A percentile compares a stretch with the other conserved stretches of the same genome.
Evolutionary conservation across 345 rosid genomes (phyloP).

Genomic region (Rhodamnia argentea): DNA sequence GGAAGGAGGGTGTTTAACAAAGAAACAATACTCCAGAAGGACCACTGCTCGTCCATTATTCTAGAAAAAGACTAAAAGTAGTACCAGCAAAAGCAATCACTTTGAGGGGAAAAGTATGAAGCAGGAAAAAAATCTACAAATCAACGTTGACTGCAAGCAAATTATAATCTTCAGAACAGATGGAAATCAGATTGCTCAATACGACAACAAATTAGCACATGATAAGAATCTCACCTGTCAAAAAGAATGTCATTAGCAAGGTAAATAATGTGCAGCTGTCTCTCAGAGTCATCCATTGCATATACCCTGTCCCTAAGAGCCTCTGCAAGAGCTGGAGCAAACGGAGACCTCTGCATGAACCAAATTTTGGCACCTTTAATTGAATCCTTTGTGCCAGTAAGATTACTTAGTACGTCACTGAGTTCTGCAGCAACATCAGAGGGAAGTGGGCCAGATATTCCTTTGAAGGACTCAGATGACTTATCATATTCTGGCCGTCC

Average conservation of each 20-base stretch:
- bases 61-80: not conserved
- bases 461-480: constrained; percentile 49
- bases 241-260: constrained; percentile 96
- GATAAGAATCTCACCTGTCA: constrained; percentile 50
- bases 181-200: not conserved
- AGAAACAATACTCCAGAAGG: not conserved
- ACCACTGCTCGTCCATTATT: not conserved
- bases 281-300: constrained; percentile 80
- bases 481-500: constrained; percentile 75
- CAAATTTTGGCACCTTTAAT: constrained; percentile 95
- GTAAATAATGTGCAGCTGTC: constrained; percentile 88
- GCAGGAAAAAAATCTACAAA: not conserved
- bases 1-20: not conserved
- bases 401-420: constrained; percentile 53
- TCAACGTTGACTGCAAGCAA: not conserved
- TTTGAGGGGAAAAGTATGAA: not conserved
- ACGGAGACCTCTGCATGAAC: constrained; percentile 97
- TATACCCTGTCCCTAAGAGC: constrained; percentile 80
- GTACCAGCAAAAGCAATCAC: not conserved
- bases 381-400: constrained; percentile 95
- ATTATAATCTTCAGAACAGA: not conserved
- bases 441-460: constrained; percentile 80
- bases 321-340: constrained; percentile 92
- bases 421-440: constrained; percentile 86
- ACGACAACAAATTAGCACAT: not conserved